A percentile compares a stretch with the other conserved stretches of the same genome.
These are phyloP conservation scores for Syzygium malaccense DNA, from an alignment of 441 rosid species.

Conservation along the genomic window DNA sequence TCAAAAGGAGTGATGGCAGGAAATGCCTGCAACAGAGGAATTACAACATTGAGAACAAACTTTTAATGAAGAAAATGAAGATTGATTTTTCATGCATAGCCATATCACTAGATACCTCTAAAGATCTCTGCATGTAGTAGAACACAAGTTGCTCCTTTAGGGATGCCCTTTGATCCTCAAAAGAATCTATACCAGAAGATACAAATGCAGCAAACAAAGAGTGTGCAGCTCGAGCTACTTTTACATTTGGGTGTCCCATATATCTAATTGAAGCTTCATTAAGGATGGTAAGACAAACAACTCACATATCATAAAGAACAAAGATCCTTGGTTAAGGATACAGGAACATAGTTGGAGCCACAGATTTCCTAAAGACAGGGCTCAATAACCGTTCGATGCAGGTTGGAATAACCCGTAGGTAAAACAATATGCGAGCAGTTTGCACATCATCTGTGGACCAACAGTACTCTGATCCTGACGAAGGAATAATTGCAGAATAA, in stretches of 20 bases:
- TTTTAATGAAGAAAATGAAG: conserved; percentile 1
- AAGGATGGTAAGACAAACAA: background rate
- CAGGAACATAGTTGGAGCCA: conserved; percentile 88
- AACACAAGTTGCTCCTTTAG: conserved; percentile 78
- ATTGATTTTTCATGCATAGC: background rate
- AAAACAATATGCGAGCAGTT: conserved; percentile 84
- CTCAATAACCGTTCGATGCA: conserved; percentile 62
- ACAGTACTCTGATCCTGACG: conserved; percentile 37
- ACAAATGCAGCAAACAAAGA: conserved; percentile 69
- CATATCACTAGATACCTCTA: conserved; percentile 44
- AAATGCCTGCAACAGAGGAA: conserved; percentile 43
- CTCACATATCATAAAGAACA: background rate
- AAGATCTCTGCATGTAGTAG: conserved; percentile 76
- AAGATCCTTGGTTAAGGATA: conserved; percentile 41
- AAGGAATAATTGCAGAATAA: conserved; percentile 31
- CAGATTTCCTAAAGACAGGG: conserved; percentile 46
- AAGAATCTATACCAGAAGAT: conserved; percentile 53
- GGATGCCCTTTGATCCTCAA: conserved; percentile 39
- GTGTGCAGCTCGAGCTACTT: conserved; percentile 80
- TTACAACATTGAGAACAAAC: conserved; percentile 3
- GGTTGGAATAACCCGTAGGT: conserved; percentile 81
- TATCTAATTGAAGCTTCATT: conserved; percentile 32
- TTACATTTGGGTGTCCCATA: conserved; percentile 78
- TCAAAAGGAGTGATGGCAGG: conserved; percentile 85
- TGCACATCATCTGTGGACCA: conserved; percentile 93